Evolutionary conservation across 78 protist genomes (phyloP).

Genomic region (Reticulomyxa filosa): DNA sequence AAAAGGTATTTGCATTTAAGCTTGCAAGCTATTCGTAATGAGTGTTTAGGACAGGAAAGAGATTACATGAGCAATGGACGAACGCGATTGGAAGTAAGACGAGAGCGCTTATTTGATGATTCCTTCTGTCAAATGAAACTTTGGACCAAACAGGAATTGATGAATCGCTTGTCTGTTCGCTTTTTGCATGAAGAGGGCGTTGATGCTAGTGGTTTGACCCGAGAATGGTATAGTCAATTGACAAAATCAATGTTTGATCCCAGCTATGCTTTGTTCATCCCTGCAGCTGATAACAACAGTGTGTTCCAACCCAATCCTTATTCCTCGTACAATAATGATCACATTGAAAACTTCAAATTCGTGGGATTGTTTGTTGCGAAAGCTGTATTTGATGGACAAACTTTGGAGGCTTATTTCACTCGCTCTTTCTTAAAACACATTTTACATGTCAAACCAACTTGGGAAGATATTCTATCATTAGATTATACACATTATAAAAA

Average conservation of each 20-base stretch:
- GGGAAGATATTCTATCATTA: neutral
- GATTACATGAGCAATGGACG: neutral
- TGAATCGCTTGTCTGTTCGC: neutral
- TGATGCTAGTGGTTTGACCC: slow-evolving; percentile 17
- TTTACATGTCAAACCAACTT: neutral
- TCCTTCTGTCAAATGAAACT: neutral
- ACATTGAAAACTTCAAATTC: slow-evolving; percentile 7
- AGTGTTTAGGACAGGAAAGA: too few species aligned
- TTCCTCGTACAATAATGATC: slow-evolving; percentile 6
- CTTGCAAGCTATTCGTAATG: too few species aligned
- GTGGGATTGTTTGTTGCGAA: slow-evolving; percentile 13
- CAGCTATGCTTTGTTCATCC: slow-evolving; percentile 12
- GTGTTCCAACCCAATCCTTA: slow-evolving; percentile 21
- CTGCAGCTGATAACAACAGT: neutral
- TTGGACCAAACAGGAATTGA: neutral
- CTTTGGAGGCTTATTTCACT: slow-evolving; percentile 17
- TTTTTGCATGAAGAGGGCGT: slow-evolving; percentile 20
- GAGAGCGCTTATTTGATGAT: neutral
- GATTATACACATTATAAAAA: neutral
- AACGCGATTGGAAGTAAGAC: neutral
- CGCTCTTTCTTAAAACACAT: slow-evolving; percentile 22
- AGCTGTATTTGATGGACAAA: slow-evolving; percentile 5
- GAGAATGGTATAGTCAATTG: slow-evolving; percentile 15
- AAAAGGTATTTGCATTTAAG: too few species aligned
- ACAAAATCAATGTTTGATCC: slow-evolving; percentile 11